Evolutionary conservation across 1,284 basidiomycete species (phyloP).

Genomic region (Ceratobasidium sp.): DNA sequence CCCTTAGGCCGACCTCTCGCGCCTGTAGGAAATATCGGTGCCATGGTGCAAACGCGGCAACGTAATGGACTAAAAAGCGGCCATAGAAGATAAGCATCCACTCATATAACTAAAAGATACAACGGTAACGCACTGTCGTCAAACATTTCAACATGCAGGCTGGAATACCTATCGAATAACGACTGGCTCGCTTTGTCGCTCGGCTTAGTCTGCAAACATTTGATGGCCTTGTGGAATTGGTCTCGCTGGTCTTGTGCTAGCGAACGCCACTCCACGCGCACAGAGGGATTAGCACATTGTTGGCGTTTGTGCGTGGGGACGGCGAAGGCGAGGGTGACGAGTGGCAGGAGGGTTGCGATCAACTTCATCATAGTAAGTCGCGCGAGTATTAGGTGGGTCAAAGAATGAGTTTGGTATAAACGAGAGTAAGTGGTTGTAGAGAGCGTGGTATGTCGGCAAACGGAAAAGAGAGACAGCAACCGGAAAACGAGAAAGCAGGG

Average conservation of each 20-base stretch:
- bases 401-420: not conserved
- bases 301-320: not conserved
- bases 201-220: constrained; percentile 30
- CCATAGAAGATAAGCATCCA: not conserved
- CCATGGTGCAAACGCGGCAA: constrained; percentile 30
- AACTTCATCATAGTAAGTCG: constrained; percentile 5
- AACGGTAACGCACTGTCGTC: constrained; percentile 5
- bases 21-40: constrained; percentile 24
- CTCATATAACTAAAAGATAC: not conserved
- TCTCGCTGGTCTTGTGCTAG: not conserved
- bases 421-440: not conserved
- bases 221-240: constrained; percentile 21
- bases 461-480: not conserved
- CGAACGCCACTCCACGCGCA: constrained; percentile 18
- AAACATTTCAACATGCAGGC: constrained; percentile 35
- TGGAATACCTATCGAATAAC: constrained; percentile 30
- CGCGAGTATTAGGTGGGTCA: not conserved
- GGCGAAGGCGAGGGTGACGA: not conserved
- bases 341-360: not conserved
- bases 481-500: no score
- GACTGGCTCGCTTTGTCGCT: constrained; percentile 13
- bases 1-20: constrained; percentile 5
- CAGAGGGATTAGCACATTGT: constrained; percentile 6
- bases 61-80: constrained; percentile 32
- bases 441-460: constrained; percentile 10